Evolutionary conservation across 2,329 filamentous ascomycete genomes (phyloP).

Genomic region (Colletotrichum simmondsii): DNA sequence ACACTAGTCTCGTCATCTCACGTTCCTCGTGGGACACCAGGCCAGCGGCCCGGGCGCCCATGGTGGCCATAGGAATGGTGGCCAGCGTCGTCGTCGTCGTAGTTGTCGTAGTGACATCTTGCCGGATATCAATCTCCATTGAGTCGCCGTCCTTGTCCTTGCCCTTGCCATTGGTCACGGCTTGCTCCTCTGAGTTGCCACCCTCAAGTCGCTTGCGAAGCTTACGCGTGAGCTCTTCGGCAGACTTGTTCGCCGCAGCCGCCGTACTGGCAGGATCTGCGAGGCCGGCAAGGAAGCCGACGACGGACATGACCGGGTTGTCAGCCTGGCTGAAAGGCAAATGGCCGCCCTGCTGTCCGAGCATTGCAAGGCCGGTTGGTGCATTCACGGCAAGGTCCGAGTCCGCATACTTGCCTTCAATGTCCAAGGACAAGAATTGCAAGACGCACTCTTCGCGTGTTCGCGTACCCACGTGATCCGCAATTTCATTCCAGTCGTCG

Average conservation of each 20-base stretch:
- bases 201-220: slow-evolving; percentile 82
- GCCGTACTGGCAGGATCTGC: slow-evolving; percentile 92
- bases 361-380: slow-evolving; percentile 69
- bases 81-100: slow-evolving; percentile 67
- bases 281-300: slow-evolving; percentile 91
- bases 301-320: slow-evolving; percentile 96
- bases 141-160: slow-evolving; percentile 67
- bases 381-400: slow-evolving; percentile 68
- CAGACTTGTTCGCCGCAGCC: slow-evolving; percentile 87
- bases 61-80: slow-evolving; percentile 85
- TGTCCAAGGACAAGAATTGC: slow-evolving; percentile 95
- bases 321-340: slow-evolving; percentile 92
- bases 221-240: slow-evolving; percentile 84
- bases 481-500: slow-evolving; percentile 94
- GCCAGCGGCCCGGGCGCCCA: slow-evolving; percentile 86
- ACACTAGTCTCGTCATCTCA: slow-evolving; percentile 93
- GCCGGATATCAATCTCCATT: slow-evolving; percentile 72
- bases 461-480: slow-evolving; percentile 90
- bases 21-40: slow-evolving; percentile 96
- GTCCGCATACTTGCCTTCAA: slow-evolving; percentile 96
- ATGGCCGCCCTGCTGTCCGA: slow-evolving; percentile 76
- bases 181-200: slow-evolving; percentile 45
- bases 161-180: slow-evolving; percentile 65
- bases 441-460: slow-evolving; percentile 96
- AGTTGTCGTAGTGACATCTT: slow-evolving; percentile 58